Evolutionary conservation across 345 rosid genomes (phyloP).

Genomic region (Camelina neglecta): DNA sequence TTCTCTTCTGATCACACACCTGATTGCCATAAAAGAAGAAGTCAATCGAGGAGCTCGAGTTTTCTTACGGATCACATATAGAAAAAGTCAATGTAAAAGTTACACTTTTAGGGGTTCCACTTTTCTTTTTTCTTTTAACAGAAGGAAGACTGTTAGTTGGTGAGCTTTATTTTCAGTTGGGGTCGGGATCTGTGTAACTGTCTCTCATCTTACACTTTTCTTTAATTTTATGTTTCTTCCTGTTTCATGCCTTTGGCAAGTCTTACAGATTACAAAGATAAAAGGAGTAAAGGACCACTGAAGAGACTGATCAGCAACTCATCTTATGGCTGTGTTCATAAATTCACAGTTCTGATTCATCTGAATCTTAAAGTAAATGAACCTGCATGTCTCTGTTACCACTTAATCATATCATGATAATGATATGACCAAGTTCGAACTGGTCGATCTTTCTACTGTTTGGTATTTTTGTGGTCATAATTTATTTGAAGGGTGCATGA

Average conservation of each 20-base stretch:
- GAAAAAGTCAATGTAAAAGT: conserved; percentile 26
- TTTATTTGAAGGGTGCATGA: neutral
- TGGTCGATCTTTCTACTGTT: neutral
- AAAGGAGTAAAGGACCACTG: conserved; percentile 14
- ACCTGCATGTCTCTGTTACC: conserved; percentile 4
- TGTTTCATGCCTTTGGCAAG: neutral
- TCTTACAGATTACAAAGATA: neutral
- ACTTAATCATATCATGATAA: conserved; percentile 18
- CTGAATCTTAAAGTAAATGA: conserved; percentile 15
- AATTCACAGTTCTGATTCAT: conserved; percentile 11
- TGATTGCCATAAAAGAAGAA: conserved; percentile 23
- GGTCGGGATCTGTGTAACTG: conserved; percentile 39
- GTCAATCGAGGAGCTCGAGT: conserved; percentile 19
- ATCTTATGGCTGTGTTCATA: conserved; percentile 9
- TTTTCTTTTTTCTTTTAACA: neutral
- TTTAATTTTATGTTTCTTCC: conserved; percentile 13
- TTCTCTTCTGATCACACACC: conserved; percentile 11
- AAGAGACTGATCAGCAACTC: conserved; percentile 15
- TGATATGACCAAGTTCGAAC: conserved; percentile 10
- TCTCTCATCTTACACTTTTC: conserved; percentile 21
- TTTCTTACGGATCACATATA: conserved; percentile 15
- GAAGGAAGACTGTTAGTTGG: conserved; percentile 36
- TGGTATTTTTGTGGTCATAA: conserved; percentile 1
- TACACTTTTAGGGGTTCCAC: neutral
- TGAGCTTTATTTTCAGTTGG: conserved; percentile 30